phyloP scores from a whole-genome alignment of 2,329 filamentous ascomycete species.

The Neopestalotiopsis clavispora region DNA sequence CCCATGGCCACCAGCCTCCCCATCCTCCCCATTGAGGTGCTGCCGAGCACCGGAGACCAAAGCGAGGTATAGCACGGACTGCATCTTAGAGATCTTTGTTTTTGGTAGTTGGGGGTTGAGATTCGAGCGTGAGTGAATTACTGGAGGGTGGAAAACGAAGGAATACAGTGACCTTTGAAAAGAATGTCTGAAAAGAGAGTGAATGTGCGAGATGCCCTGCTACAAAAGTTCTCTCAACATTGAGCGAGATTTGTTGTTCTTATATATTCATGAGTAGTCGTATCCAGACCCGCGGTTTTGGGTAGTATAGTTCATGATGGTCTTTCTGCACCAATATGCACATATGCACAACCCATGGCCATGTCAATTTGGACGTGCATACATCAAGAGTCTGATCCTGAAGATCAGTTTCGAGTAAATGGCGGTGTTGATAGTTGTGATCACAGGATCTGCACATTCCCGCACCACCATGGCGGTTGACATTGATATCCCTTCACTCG shows the following conservation, averaged over 20 bases:
- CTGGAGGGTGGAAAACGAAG: not conserved
- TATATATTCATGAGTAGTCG: not conserved
- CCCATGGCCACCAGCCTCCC: not conserved
- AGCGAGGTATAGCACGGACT: not conserved
- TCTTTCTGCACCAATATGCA: not conserved
- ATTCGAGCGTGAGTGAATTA: not conserved
- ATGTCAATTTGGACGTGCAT: not conserved
- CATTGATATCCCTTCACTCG: not conserved
- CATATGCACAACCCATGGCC: not conserved
- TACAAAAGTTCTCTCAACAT: not conserved
- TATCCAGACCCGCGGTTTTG: not conserved
- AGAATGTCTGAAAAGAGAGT: not conserved
- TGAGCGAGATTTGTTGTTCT: not conserved
- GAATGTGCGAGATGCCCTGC: not conserved
- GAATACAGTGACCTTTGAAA: not conserved
- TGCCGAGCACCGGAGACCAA: not conserved
- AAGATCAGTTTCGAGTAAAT: slow-evolving; percentile 3
- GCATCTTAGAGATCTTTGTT: not conserved
- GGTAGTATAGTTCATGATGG: not conserved
- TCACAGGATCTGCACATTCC: slow-evolving; percentile 2
- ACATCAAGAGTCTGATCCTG: slow-evolving; percentile 1
- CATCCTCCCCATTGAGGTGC: not conserved
- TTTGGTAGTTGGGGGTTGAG: not conserved
- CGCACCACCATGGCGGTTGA: slow-evolving; percentile 1
- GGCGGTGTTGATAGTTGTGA: not conserved